These are phyloP conservation scores for Amphichorda felina DNA, from an alignment of 2,329 filamentous ascomycete genomes.

Conservation along the genomic window DNA sequence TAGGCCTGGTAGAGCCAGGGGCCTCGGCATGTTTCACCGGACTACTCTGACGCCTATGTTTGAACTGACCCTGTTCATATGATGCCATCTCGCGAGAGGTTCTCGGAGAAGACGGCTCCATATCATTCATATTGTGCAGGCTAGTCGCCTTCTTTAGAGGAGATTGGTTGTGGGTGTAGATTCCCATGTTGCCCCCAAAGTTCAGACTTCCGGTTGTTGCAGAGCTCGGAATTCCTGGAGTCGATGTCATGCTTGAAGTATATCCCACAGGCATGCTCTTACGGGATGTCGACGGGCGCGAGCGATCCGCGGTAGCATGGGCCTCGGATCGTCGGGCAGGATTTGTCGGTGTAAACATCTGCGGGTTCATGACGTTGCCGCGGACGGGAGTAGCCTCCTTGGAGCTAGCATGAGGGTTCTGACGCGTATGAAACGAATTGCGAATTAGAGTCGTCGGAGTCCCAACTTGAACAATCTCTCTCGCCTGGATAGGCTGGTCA, in stretches of 20 bases:
- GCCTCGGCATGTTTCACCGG: constrained; percentile 21
- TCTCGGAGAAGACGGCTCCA: constrained; percentile 32
- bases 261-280: constrained; percentile 22
- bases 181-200: constrained; percentile 65
- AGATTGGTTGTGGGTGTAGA: constrained; percentile 69
- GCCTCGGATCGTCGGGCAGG: constrained; percentile 19
- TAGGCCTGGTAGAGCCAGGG: constrained; percentile 9
- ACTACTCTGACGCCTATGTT: constrained; percentile 22
- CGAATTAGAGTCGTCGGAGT: constrained; percentile 53
- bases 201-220: constrained; percentile 11
- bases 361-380: constrained; percentile 22
- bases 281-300: constrained; percentile 9
- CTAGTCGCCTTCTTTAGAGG: constrained; percentile 68
- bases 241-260: constrained; percentile 14
- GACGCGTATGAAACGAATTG: constrained; percentile 67
- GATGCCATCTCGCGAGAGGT: constrained; percentile 53
- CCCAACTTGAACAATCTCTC: constrained; percentile 33
- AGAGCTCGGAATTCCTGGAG: constrained; percentile 5
- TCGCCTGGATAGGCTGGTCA: constrained; percentile 26
- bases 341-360: constrained; percentile 29
- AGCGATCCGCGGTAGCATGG: constrained; percentile 16
- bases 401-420: constrained; percentile 69
- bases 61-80: constrained; percentile 32
- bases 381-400: constrained; percentile 30
- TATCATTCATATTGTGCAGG: constrained; percentile 42